phyloP scores from a whole-genome alignment of 805 yeast species.

The Nakazawaea wickerhamii region DNA sequence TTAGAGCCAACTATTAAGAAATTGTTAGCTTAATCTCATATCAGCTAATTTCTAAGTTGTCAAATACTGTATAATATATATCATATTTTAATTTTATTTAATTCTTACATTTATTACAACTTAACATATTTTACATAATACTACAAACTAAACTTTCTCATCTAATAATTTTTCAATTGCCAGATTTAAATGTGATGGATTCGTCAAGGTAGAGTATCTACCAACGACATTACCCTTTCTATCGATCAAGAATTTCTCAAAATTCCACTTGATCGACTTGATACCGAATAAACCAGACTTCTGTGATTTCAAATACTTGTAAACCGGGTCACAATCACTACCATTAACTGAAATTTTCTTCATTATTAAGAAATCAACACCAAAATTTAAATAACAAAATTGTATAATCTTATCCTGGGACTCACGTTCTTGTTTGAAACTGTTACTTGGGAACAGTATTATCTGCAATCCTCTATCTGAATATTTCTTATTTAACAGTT shows the following conservation, averaged over 20 bases:
- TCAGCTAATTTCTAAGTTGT: neutral
- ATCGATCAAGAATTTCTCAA: conserved; percentile 66
- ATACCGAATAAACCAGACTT: conserved; percentile 54
- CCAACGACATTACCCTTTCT: conserved; percentile 50
- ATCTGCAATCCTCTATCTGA: conserved; percentile 49
- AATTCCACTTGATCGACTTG: conserved; percentile 67
- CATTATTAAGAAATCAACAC: conserved; percentile 83
- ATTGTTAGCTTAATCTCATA: conserved; percentile 8
- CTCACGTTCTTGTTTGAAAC: conserved; percentile 64
- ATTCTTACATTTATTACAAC: neutral
- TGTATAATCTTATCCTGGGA: conserved; percentile 52
- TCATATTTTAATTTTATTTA: neutral
- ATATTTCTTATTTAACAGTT: conserved; percentile 51
- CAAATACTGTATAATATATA: too few species aligned
- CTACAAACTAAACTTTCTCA: conserved; percentile 29
- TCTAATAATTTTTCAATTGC: conserved; percentile 56
- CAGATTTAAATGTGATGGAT: conserved; percentile 41
- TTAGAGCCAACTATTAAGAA: conserved; percentile 11
- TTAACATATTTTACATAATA: too few species aligned
- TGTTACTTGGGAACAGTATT: conserved; percentile 79
- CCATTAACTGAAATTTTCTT: conserved; percentile 81
- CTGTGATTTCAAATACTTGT: conserved; percentile 55
- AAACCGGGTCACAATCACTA: conserved; percentile 64
- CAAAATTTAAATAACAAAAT: conserved; percentile 68
- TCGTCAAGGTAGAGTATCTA: conserved; percentile 38